Conservation (phyloP, 441 rosid species). For the Biscutella auriculata region DNA sequence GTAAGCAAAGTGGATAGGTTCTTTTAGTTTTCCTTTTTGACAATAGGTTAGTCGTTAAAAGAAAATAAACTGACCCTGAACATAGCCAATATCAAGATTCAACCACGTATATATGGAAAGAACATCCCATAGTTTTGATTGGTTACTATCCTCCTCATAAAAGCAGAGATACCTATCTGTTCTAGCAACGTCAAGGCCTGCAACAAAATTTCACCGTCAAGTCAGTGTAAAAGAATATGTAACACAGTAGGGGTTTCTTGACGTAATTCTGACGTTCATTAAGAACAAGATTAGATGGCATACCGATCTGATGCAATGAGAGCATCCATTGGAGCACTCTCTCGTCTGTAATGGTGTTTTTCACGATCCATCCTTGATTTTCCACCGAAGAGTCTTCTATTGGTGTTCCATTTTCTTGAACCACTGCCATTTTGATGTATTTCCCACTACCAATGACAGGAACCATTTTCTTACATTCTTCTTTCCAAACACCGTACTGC, state of each 20-base stretch:
- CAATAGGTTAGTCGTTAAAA: no score
- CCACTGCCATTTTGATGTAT: conserved; percentile 39
- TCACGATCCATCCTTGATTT: conserved; percentile 23
- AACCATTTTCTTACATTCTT: conserved; percentile 54
- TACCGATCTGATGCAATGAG: conserved; percentile 65
- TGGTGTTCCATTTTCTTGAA: conserved; percentile 52
- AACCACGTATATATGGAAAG: conserved; percentile 78
- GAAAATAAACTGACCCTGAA: no score
- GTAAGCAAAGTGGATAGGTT: no score
- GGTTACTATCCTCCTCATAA: conserved; percentile 56
- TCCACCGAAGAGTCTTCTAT: conserved; percentile 22
- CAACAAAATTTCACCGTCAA: conserved; percentile 12
- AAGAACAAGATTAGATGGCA: no score
- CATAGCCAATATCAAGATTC: conserved; percentile 78
- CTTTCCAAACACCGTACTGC: conserved; percentile 53
- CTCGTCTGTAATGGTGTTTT: conserved; percentile 33
- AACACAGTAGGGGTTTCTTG: no score
- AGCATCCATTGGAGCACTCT: conserved; percentile 65
- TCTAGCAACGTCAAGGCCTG: conserved; percentile 91
- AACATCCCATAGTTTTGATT: conserved; percentile 78
- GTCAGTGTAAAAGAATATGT: no score
- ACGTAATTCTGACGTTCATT: no score
- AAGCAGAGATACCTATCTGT: conserved; percentile 73
- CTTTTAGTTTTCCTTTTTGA: no score
- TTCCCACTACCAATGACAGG: conserved; percentile 68